Percentiles rank a stretch among this genome's conserved stretches.
Conservation (phyloP, 2,329 filamentous ascomycete genomes). For the Ophiostoma montium region DNA sequence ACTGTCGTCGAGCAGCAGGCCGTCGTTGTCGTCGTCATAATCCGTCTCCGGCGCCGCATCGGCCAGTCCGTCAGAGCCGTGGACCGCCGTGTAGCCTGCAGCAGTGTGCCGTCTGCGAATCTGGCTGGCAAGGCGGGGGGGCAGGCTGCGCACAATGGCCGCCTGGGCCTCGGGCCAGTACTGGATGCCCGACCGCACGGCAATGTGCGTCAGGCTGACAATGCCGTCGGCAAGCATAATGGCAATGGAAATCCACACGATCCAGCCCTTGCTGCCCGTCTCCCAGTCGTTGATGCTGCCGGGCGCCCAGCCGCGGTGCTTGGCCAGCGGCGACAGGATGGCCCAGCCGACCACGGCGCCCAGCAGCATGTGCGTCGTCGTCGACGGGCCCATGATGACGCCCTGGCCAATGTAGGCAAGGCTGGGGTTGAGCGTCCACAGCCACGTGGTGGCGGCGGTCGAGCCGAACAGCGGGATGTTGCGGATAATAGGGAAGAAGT, state of each 20-base stretch:
- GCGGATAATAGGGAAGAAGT: conserved; percentile 75
- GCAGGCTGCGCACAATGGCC: conserved; percentile 1
- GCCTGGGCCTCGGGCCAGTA: conserved; percentile 6
- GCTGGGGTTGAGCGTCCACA: conserved; percentile 93
- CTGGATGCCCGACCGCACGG: conserved; percentile 30
- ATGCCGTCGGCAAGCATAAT: conserved; percentile 95
- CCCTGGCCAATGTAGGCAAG: conserved; percentile 96
- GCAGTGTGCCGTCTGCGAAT: conserved; percentile 4
- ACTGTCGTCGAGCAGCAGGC: background rate
- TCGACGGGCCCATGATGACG: conserved; percentile 95
- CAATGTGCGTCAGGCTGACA: conserved; percentile 70
- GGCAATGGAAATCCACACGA: conserved; percentile 88
- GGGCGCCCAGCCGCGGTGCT: conserved; percentile 75
- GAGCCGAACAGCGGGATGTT: conserved; percentile 78
- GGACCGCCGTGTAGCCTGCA: conserved; percentile 14
- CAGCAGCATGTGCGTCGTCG: conserved; percentile 88
- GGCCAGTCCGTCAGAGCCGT: background rate
- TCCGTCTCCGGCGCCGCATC: conserved; percentile 2
- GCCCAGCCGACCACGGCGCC: conserved; percentile 87
- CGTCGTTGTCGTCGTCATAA: conserved; percentile 8
- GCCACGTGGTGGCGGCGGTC: conserved; percentile 61
- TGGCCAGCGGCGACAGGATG: conserved; percentile 76
- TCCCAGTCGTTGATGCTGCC: conserved; percentile 82
- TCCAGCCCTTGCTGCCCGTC: conserved; percentile 91
- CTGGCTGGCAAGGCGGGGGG: background rate